Percentiles rank a stretch among this genome's conserved stretches.
Evolutionary conservation across 345 rosid genomes (phyloP).

Genomic region (Eucalyptus sp.): DNA sequence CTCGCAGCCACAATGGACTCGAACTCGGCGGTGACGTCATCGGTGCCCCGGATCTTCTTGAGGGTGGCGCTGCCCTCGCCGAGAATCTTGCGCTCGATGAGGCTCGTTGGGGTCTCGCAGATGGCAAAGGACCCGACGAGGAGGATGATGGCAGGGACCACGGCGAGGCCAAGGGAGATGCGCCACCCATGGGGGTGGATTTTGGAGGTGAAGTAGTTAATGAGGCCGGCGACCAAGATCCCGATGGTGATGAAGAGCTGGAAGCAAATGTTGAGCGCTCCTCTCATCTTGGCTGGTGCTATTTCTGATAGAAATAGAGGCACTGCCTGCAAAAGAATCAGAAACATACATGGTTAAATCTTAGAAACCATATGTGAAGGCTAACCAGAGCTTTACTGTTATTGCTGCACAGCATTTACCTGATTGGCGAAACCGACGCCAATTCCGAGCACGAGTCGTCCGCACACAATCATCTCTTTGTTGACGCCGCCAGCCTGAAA

Average conservation of each 20-base stretch:
- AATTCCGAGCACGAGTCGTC: constrained; percentile 48
- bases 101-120: constrained; percentile 57
- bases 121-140: constrained; percentile 30
- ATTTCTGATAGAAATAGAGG: constrained; percentile 42
- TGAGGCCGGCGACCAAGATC: constrained; percentile 45
- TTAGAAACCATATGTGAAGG: neutral
- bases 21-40: constrained; percentile 15
- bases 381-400: neutral
- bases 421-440: constrained; percentile 78
- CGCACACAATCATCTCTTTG: constrained; percentile 39
- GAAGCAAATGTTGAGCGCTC: constrained; percentile 41
- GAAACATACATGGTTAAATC: neutral
- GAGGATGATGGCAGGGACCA: constrained; percentile 33
- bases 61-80: constrained; percentile 31
- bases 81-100: constrained; percentile 31
- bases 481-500: constrained; percentile 30
- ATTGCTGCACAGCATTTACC: constrained; percentile 3
- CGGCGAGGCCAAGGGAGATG: constrained; percentile 18
- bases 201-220: constrained; percentile 19
- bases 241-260: constrained; percentile 67
- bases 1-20: constrained; percentile 15
- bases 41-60: constrained; percentile 29
- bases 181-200: constrained; percentile 37
- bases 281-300: constrained; percentile 31
- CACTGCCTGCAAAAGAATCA: constrained; percentile 24